Conservation (phyloP, 2,329 filamentous ascomycete species). For the Exophiala sp. region DNA sequence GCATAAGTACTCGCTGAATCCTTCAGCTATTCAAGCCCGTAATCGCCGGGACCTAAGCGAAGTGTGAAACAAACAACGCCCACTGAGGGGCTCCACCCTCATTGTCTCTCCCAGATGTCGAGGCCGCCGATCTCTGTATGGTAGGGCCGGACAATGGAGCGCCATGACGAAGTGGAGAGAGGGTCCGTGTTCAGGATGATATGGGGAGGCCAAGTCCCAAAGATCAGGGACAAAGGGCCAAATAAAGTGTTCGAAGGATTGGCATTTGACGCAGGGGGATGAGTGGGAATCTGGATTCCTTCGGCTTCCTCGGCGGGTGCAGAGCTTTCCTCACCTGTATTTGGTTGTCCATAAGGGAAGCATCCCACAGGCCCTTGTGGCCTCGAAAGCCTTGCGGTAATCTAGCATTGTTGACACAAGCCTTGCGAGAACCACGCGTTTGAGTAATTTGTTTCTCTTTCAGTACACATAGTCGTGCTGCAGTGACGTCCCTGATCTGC, state of each 20-base stretch:
- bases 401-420: not conserved
- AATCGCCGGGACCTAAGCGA: not conserved
- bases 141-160: conserved; percentile 4
- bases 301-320: not conserved
- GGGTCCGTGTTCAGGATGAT: not conserved
- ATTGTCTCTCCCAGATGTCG: conserved; percentile 21
- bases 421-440: not conserved
- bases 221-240: conserved; percentile 8
- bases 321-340: not conserved
- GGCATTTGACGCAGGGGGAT: conserved; percentile 19
- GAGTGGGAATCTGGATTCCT: conserved; percentile 1
- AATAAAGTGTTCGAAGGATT: conserved; percentile 8
- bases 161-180: conserved; percentile 7
- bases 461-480: not conserved
- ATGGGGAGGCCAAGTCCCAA: conserved; percentile 1
- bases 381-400: not conserved
- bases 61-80: conserved; percentile 21
- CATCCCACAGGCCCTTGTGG: not conserved
- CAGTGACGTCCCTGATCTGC: not conserved
- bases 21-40: conserved; percentile 9
- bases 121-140: conserved; percentile 18
- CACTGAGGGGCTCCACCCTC: conserved; percentile 5
- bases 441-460: not conserved
- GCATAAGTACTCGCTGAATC: not conserved
- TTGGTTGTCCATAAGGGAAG: not conserved